A percentile compares a stretch with the other conserved stretches of the same genome.
Conservation (phyloP, 257 asterid species). For the Solanum ossicruentum region DNA sequence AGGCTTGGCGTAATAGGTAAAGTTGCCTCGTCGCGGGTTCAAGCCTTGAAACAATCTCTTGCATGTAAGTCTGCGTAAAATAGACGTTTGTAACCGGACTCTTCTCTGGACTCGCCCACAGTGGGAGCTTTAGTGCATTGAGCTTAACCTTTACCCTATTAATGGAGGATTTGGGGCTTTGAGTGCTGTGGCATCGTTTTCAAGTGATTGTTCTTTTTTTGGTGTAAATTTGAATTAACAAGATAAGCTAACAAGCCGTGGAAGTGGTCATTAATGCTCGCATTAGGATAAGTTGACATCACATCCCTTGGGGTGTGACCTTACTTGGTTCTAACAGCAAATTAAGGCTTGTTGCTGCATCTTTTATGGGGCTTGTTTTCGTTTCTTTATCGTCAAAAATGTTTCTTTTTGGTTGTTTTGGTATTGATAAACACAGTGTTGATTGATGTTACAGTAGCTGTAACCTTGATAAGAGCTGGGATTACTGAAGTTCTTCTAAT, state of each 20-base stretch:
- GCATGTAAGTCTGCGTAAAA: no score
- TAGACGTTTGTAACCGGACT: no score
- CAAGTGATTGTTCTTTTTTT: neutral
- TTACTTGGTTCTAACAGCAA: neutral
- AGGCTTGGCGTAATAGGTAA: no score
- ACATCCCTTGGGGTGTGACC: no score
- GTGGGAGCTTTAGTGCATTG: no score
- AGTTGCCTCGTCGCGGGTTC: no score
- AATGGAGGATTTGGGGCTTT: neutral
- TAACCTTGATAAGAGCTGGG: neutral
- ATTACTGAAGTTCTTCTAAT: neutral
- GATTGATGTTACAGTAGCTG: neutral
- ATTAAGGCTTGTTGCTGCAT: neutral
- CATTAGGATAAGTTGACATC: no score
- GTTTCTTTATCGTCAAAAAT: neutral
- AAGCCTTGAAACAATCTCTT: no score
- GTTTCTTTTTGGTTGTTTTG: neutral
- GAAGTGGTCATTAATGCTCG: no score
- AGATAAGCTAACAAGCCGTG: neutral
- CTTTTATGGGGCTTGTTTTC: neutral
- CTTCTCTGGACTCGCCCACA: no score
- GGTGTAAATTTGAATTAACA: neutral
- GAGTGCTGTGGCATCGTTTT: neutral
- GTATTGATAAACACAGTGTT: neutral
- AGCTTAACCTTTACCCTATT: no score